A percentile compares a stretch with the other conserved stretches of the same genome.
phyloP scores from a whole-genome alignment of 805 yeast species.

The Starmerella ratchasimensis region DNA sequence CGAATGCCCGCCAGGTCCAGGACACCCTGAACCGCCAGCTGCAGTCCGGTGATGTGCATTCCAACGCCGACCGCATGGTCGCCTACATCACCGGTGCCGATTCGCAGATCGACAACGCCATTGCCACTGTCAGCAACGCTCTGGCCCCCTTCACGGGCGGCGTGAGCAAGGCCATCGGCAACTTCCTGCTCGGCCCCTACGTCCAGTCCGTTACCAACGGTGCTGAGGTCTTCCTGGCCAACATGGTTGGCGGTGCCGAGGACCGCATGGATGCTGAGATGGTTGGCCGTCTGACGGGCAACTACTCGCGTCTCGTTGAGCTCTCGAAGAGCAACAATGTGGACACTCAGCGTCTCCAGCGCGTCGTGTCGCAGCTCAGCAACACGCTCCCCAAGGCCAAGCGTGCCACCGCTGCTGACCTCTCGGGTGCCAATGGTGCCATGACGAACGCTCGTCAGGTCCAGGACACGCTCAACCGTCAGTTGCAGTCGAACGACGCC shows the following conservation, averaged over 20 bases:
- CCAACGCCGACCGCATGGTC: slow-evolving; percentile 9
- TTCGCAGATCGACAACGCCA: slow-evolving; percentile 24
- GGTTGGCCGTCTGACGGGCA: slow-evolving; percentile 14
- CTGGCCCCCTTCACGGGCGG: slow-evolving; percentile 18
- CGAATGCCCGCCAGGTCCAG: slow-evolving; percentile 15
- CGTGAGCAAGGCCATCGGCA: slow-evolving; percentile 13
- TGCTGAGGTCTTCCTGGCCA: slow-evolving; percentile 23
- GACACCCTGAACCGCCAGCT: slow-evolving; percentile 12
- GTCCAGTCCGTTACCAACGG: slow-evolving; percentile 26
- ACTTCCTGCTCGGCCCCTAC: slow-evolving; percentile 22
- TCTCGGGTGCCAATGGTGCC: slow-evolving; percentile 13
- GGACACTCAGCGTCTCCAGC: slow-evolving; percentile 11
- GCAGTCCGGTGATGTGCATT: slow-evolving; percentile 6
- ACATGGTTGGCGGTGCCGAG: slow-evolving; percentile 16
- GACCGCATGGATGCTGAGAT: slow-evolving; percentile 13
- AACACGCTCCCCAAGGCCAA: slow-evolving; percentile 5
- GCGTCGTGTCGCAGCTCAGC: slow-evolving; percentile 15
- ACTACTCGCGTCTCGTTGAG: slow-evolving; percentile 16
- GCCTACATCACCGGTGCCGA: slow-evolving; percentile 25
- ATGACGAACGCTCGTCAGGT: slow-evolving; percentile 15
- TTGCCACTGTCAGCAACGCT: slow-evolving; percentile 16
- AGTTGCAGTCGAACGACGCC: slow-evolving; percentile 4
- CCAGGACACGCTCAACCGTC: slow-evolving; percentile 11
- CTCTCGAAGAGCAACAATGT: slow-evolving; percentile 16
- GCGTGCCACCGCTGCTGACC: slow-evolving; percentile 4